Conservation (phyloP, 2,329 filamentous ascomycete species). For the Thermothelomyces thermophilus region DNA sequence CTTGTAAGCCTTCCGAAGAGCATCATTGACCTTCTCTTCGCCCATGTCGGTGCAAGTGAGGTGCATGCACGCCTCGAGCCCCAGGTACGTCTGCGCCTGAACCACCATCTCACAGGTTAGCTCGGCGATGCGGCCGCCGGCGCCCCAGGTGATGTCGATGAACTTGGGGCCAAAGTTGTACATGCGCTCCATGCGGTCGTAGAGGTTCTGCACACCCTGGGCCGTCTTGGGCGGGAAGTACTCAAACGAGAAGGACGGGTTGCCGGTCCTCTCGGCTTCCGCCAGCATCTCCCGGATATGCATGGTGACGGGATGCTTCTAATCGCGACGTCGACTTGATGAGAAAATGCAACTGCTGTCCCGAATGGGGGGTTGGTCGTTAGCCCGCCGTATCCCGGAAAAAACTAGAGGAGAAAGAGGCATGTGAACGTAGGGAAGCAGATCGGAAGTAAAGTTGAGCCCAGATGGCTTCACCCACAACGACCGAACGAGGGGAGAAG, state of each 20-base stretch:
- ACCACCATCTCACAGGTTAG: slow-evolving; percentile 97
- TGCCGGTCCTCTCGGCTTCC: slow-evolving; percentile 69
- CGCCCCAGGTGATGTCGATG: slow-evolving; percentile 98
- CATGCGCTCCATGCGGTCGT: slow-evolving; percentile 99
- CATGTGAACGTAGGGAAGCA: neutral
- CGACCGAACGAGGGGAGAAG: neutral
- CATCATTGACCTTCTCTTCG: slow-evolving; percentile 80
- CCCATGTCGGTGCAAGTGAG: slow-evolving; percentile 98
- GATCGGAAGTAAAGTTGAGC: neutral
- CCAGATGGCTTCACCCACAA: neutral
- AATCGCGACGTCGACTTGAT: neutral
- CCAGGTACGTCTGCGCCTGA: slow-evolving; percentile 90
- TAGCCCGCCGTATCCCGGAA: slow-evolving; percentile 5
- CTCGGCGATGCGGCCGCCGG: slow-evolving; percentile 83
- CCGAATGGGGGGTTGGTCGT: neutral
- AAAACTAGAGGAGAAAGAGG: neutral
- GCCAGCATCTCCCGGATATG: slow-evolving; percentile 90
- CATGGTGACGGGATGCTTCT: slow-evolving; percentile 53
- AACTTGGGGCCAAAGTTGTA: slow-evolving; percentile 89
- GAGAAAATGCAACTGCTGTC: neutral
- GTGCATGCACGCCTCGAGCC: slow-evolving; percentile 98
- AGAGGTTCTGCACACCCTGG: slow-evolving; percentile 96
- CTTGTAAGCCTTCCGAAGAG: slow-evolving; percentile 81
- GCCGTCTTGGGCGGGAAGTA: slow-evolving; percentile 98
- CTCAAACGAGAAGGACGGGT: slow-evolving; percentile 95